Evolutionary conservation across 2,329 filamentous ascomycete genomes (phyloP).

Genomic region (Calonectria naviculata): DNA sequence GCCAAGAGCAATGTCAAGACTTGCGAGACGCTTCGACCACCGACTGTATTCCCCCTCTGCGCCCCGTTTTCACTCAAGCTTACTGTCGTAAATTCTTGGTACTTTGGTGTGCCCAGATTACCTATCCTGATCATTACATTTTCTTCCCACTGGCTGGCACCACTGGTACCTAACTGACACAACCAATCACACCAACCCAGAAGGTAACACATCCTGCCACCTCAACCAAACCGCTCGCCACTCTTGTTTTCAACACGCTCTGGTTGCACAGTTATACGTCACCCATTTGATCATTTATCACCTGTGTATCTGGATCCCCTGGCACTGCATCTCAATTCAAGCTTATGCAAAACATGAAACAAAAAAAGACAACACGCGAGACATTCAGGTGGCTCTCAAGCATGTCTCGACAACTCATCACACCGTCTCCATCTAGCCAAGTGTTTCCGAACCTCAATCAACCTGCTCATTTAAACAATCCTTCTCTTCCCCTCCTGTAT

Average conservation of each 20-base stretch:
- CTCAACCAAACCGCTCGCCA: neutral
- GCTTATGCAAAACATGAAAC: neutral
- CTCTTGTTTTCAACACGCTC: slow-evolving; percentile 1
- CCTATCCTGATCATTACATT: neutral
- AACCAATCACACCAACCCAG: neutral
- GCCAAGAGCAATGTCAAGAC: neutral
- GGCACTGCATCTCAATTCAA: neutral
- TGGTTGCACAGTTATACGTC: neutral
- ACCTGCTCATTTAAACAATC: neutral
- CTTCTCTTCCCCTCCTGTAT: neutral
- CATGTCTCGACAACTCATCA: neutral
- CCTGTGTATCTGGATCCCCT: neutral
- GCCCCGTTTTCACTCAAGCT: neutral
- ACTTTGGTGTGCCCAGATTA: neutral
- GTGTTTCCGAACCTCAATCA: neutral
- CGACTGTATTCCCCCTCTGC: neutral
- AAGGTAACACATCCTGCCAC: neutral
- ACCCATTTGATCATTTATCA: neutral
- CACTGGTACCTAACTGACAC: neutral
- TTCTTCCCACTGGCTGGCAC: neutral
- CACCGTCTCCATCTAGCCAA: neutral
- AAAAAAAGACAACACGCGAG: neutral
- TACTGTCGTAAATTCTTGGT: neutral
- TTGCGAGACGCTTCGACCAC: neutral
- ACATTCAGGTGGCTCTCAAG: neutral